These are phyloP conservation scores for Colletotrichum sp. DNA, from an alignment of 2,329 filamentous ascomycete genomes.

Conservation along the genomic window DNA sequence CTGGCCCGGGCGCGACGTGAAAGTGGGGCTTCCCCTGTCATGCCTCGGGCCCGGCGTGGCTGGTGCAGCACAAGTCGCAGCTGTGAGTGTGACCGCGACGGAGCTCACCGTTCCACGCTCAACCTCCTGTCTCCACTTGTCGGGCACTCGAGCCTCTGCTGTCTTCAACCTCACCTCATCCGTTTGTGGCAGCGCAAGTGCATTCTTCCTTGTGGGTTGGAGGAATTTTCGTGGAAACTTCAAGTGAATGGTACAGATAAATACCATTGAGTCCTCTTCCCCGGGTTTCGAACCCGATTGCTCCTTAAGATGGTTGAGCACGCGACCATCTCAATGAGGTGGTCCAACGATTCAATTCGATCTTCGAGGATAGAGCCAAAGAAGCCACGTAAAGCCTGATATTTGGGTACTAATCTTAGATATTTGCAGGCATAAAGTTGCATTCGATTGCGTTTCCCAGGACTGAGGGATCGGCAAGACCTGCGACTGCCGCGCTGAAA, in stretches of 20 bases:
- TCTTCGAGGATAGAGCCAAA: neutral
- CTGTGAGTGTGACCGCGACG: neutral
- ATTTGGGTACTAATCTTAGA: too few species aligned
- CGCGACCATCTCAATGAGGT: neutral
- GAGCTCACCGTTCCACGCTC: neutral
- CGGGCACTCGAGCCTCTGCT: neutral
- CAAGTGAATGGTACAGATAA: neutral
- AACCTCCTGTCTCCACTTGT: conserved; percentile 6
- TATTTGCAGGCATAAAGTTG: too few species aligned
- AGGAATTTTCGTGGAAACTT: neutral
- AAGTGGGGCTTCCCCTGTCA: neutral
- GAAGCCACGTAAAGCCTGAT: neutral
- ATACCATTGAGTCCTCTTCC: neutral
- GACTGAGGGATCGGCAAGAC: neutral
- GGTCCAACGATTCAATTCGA: neutral
- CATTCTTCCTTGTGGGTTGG: neutral
- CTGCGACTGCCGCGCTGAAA: neutral
- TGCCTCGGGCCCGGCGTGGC: conserved; percentile 3
- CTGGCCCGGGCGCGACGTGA: conserved; percentile 1
- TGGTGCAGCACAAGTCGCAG: neutral
- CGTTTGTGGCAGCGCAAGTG: neutral
- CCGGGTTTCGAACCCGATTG: neutral
- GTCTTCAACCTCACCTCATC: neutral
- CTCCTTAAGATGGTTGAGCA: neutral
- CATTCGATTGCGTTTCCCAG: neutral